Conservation (phyloP, 768 basidiomycete genomes). For the Kwoniella shandongensis region DNA sequence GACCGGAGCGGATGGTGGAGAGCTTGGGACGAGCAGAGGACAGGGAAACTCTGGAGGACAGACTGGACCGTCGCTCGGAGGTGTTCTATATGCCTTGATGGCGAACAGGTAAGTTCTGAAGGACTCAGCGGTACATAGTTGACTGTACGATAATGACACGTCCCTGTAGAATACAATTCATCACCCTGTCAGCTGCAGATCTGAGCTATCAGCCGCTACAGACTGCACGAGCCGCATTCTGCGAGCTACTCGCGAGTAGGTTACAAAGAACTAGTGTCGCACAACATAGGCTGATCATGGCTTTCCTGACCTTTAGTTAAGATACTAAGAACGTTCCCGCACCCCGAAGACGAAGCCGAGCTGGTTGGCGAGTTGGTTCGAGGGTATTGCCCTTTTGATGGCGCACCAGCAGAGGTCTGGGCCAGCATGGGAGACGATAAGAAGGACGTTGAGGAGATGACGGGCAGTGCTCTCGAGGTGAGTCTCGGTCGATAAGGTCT, state of each 20-base stretch:
- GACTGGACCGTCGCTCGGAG: conserved; percentile 21
- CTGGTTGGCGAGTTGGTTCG: conserved; percentile 76
- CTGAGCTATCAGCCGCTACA: conserved; percentile 74
- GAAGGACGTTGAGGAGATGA: conserved; percentile 64
- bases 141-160: neutral
- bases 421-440: conserved; percentile 63
- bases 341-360: conserved; percentile 65
- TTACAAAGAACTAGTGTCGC: neutral
- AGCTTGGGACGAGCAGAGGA: conserved; percentile 10
- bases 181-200: conserved; percentile 66
- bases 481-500: conserved; percentile 36
- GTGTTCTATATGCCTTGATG: conserved; percentile 50
- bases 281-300: neutral
- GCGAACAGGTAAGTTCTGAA: conserved; percentile 43
- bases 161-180: conserved; percentile 66
- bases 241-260: conserved; percentile 74
- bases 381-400: conserved; percentile 78
- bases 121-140: neutral
- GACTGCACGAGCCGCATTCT: conserved; percentile 69
- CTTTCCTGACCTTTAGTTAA: conserved; percentile 58
- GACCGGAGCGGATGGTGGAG: conserved; percentile 15
- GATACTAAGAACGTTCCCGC: conserved; percentile 69
- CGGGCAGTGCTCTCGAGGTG: conserved; percentile 80
- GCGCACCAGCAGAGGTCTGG: conserved; percentile 69
- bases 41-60: neutral